phyloP scores from a whole-genome alignment of 345 rosid species.

The Lepidium aucheri region DNA sequence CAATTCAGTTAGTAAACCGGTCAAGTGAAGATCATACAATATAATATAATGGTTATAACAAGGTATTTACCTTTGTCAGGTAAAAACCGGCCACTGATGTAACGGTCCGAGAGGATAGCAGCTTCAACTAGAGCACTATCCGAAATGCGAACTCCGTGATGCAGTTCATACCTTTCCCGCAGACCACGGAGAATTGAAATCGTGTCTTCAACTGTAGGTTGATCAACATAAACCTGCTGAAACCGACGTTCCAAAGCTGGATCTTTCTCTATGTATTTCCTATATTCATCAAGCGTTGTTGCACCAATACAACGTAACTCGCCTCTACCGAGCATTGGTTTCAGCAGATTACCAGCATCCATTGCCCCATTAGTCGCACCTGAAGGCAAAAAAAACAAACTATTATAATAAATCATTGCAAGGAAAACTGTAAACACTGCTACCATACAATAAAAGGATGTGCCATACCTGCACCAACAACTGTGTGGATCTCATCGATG shows the following conservation, averaged over 20 bases:
- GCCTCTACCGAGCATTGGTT: constrained; percentile 99
- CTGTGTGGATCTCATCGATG: constrained; percentile 98
- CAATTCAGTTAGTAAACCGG: constrained; percentile 9
- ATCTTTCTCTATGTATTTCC: constrained; percentile 97
- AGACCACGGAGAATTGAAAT: constrained; percentile 89
- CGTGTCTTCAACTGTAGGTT: constrained; percentile 88
- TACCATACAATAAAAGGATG: neutral
- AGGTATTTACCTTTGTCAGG: constrained; percentile 85
- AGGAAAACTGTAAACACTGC: neutral
- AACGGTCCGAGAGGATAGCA: constrained; percentile 92
- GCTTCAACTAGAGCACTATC: constrained; percentile 98
- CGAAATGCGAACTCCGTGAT: constrained; percentile 97
- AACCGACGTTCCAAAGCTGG: constrained; percentile 99
- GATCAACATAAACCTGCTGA: constrained; percentile 97
- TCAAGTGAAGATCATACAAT: neutral
- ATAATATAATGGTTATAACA: neutral
- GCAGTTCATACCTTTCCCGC: constrained; percentile 97
- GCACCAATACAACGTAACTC: constrained; percentile 97
- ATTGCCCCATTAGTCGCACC: constrained; percentile 99
- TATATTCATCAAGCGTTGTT: constrained; percentile 91
- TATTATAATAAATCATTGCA: neutral
- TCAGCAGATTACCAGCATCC: constrained; percentile 98
- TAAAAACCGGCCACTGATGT: constrained; percentile 93
- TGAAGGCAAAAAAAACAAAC: constrained; percentile 25
- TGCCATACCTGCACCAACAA: constrained; percentile 89